These are phyloP conservation scores for Sphagnum contortum DNA, from an alignment of 225 moss, liverwort and hornwort genomes.

Conservation along the genomic window DNA sequence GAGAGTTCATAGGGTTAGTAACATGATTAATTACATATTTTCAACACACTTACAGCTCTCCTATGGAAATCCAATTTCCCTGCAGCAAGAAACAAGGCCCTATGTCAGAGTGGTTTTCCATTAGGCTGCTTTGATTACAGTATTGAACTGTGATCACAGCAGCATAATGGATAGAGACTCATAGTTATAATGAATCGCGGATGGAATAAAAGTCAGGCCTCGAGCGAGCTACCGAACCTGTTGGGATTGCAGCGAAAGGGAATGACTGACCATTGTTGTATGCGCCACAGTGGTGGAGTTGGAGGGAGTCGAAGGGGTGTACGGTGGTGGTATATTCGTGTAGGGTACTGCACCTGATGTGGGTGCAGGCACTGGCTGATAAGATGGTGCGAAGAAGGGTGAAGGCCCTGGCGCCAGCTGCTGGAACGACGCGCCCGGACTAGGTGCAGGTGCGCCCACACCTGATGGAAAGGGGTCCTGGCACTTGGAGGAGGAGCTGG, in stretches of 20 bases:
- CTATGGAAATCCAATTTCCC: too few relatives aligned
- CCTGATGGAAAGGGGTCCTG: too few relatives aligned
- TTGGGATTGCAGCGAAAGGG: conserved; percentile 26
- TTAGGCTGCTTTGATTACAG: too few relatives aligned
- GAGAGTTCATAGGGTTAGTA: background rate
- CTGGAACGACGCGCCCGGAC: too few relatives aligned
- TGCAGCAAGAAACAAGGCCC: background rate
- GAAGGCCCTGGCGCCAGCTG: too few relatives aligned
- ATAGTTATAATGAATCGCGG: background rate
- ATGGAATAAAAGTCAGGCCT: background rate
- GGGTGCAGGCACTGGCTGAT: too few relatives aligned
- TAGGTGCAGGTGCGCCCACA: too few relatives aligned
- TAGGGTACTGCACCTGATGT: too few relatives aligned
- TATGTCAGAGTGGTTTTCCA: background rate
- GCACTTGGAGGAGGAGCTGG: too few relatives aligned
- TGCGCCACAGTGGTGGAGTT: conserved; percentile 35
- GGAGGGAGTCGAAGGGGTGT: background rate
- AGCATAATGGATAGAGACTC: background rate
- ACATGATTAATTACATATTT: background rate
- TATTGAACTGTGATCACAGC: background rate
- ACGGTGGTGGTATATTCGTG: too few relatives aligned
- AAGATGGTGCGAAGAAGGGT: too few relatives aligned
- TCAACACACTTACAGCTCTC: background rate
- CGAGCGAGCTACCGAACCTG: conserved; percentile 16
- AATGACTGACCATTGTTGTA: conserved; percentile 44